phyloP scores from a whole-genome alignment of 176 grass and related monocot species.

The Pontederia crassipes region DNA sequence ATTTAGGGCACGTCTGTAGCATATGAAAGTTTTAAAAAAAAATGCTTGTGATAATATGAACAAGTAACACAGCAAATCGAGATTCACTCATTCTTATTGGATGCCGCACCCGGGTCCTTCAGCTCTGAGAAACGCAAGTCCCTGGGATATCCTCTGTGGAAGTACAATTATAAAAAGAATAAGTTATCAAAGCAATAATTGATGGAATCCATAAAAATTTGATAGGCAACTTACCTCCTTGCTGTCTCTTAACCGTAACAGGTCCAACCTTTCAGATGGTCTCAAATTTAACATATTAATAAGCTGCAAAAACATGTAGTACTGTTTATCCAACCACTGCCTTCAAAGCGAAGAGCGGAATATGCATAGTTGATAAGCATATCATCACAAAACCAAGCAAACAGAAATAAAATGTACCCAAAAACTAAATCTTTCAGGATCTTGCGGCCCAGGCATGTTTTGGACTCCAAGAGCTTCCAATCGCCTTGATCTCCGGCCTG shows the following conservation, averaged over 20 bases:
- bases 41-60: too few relatives aligned
- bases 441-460: constrained; percentile 58
- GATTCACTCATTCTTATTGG: constrained; percentile 31
- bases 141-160: constrained; percentile 71
- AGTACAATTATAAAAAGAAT: neutral
- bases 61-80: too few relatives aligned
- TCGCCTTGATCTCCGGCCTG: constrained; percentile 57
- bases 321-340: neutral
- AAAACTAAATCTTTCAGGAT: constrained; percentile 94
- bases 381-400: too few relatives aligned
- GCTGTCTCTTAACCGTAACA: constrained; percentile 55
- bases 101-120: constrained; percentile 68
- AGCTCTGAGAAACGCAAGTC: constrained; percentile 41
- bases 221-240: constrained; percentile 37
- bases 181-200: neutral
- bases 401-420: constrained; percentile 40
- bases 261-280: constrained; percentile 64
- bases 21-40: too few relatives aligned
- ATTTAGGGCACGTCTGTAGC: too few relatives aligned
- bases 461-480: constrained; percentile 48
- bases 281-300: constrained; percentile 78
- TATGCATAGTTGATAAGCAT: neutral
- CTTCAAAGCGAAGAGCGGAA: too few relatives aligned
- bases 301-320: constrained; percentile 42
- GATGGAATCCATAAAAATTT: neutral